These are phyloP conservation scores for Amanita muscaria DNA, from an alignment of 768 basidiomycete genomes.

Conservation along the genomic window DNA sequence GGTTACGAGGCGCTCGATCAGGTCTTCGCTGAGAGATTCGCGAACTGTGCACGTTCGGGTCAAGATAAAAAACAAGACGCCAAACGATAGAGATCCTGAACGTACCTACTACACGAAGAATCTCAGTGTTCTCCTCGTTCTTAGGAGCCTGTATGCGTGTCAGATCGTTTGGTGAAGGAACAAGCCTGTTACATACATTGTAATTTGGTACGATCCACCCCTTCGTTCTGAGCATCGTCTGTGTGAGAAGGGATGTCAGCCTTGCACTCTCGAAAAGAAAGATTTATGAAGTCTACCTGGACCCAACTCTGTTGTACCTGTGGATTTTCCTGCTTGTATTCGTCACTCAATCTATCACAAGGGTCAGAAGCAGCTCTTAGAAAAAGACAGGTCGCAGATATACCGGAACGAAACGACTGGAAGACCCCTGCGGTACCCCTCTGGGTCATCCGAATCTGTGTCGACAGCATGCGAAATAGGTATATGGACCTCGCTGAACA, in stretches of 20 bases:
- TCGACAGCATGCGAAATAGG: conserved; percentile 18
- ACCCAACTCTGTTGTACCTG: conserved; percentile 46
- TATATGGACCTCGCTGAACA: conserved; percentile 42
- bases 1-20: conserved; percentile 40
- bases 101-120: conserved; percentile 49
- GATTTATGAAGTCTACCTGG: conserved; percentile 24
- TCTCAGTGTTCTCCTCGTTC: conserved; percentile 42
- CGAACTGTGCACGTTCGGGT: conserved; percentile 31
- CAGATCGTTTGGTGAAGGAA: too few species aligned
- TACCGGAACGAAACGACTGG: conserved; percentile 56
- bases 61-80: too few species aligned
- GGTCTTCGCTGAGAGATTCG: conserved; percentile 45
- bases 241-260: background rate
- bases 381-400: background rate
- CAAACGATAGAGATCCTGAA: background rate
- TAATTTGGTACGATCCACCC: conserved; percentile 62
- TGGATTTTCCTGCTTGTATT: conserved; percentile 42
- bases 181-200: too few species aligned
- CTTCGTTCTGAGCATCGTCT: conserved; percentile 38
- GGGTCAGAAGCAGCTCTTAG: background rate
- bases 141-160: conserved; percentile 31
- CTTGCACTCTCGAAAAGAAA: conserved; percentile 6
- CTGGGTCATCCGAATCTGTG: conserved; percentile 30
- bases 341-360: conserved; percentile 33
- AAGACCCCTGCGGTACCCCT: conserved; percentile 40